Conservation (phyloP, 169 alveolate genomes). For the Theileria parva region DNA sequence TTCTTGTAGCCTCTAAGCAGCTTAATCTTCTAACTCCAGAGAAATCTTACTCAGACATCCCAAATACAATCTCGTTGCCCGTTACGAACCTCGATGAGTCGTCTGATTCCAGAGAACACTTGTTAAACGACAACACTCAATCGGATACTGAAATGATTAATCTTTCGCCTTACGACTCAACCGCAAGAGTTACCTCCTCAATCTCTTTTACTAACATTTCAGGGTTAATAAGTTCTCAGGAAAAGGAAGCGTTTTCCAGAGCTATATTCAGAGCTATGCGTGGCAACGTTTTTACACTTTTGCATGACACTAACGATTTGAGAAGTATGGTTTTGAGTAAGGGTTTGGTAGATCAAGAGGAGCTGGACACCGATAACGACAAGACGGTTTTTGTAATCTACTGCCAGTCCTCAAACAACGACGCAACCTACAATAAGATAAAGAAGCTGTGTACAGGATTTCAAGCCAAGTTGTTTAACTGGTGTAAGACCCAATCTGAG, state of each 20-base stretch:
- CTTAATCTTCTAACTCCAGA: constrained; percentile 47
- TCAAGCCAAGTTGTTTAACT: constrained; percentile 83
- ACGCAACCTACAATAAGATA: constrained; percentile 86
- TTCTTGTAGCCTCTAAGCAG: constrained; percentile 74
- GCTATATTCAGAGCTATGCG: constrained; percentile 94
- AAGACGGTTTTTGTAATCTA: constrained; percentile 91
- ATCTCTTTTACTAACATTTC: constrained; percentile 84
- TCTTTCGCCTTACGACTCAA: constrained; percentile 15
- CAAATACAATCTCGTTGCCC: constrained; percentile 7
- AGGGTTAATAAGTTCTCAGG: constrained; percentile 91
- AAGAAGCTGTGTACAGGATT: constrained; percentile 89
- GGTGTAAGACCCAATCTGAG: constrained; percentile 80
- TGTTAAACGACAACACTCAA: constrained; percentile 55
- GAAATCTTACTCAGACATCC: constrained; percentile 25
- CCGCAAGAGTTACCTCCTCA: constrained; percentile 31
- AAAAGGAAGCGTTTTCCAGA: constrained; percentile 89
- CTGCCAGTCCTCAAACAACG: constrained; percentile 86
- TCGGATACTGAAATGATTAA: constrained; percentile 61
- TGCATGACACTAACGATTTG: constrained; percentile 83
- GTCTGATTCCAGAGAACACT: constrained; percentile 63
- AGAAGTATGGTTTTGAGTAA: constrained; percentile 64
- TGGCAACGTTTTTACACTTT: constrained; percentile 93
- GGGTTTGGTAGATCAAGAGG: constrained; percentile 54
- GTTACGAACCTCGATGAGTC: constrained; percentile 55
- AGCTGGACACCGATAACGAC: constrained; percentile 43